phyloP scores from a whole-genome alignment of 192 early-diverging fungal genomes.

The Rhizophagus clarus region DNA sequence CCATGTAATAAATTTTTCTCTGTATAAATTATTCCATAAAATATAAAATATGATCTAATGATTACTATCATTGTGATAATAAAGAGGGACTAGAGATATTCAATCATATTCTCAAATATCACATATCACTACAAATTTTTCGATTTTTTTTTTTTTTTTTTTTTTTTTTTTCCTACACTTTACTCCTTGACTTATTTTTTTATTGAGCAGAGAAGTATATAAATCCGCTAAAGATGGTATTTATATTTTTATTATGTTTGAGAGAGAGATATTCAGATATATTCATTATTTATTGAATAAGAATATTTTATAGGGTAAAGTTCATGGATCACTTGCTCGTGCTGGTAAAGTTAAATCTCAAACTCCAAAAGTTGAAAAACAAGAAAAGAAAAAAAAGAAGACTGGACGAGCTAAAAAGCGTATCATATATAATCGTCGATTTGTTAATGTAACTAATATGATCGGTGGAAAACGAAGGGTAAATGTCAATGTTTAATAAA shows the following conservation, averaged over 20 bases:
- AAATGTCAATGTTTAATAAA: conserved; percentile 27
- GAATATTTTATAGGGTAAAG: conserved; percentile 82
- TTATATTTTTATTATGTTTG: neutral
- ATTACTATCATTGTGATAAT: neutral
- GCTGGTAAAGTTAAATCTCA: conserved; percentile 99
- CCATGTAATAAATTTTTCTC: no score
- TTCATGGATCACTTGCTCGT: conserved; percentile 99
- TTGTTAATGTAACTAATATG: conserved; percentile 90
- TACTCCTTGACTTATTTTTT: neutral
- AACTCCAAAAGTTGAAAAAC: conserved; percentile 96
- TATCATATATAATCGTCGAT: conserved; percentile 94
- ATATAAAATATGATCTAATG: no score
- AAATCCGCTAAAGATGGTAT: neutral
- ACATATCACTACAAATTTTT: neutral
- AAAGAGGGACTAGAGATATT: neutral
- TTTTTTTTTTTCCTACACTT: neutral
- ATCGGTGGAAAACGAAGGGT: conserved; percentile 88
- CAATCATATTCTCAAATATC: neutral
- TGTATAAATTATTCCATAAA: no score
- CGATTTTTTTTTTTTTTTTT: neutral
- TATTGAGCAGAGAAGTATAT: neutral
- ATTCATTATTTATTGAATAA: neutral
- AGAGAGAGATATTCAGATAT: neutral
- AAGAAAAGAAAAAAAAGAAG: conserved; percentile 95
- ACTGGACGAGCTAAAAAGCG: conserved; percentile 96